Percentiles rank a stretch among this genome's conserved stretches.
phyloP scores from a whole-genome alignment of 2,329 filamentous ascomycete species.

The Zymoseptoria crescenta region DNA sequence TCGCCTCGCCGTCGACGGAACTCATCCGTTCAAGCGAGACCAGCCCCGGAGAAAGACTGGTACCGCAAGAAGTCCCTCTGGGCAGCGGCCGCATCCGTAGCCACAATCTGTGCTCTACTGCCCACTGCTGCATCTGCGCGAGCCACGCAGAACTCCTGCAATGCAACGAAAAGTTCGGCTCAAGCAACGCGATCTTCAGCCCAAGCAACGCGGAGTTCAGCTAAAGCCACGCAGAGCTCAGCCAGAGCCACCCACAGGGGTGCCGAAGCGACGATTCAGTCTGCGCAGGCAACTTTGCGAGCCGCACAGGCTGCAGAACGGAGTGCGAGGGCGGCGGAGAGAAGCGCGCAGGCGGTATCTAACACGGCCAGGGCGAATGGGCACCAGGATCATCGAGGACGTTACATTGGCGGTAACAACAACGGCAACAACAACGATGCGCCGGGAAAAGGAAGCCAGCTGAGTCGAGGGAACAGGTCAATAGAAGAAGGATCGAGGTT shows the following conservation, averaged over 20 bases:
- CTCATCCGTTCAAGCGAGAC: neutral
- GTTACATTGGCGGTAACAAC: conserved; percentile 9
- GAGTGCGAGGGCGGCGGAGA: conserved; percentile 10
- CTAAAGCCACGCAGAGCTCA: conserved; percentile 9
- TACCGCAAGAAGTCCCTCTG: conserved; percentile 20
- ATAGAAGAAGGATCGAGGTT: neutral
- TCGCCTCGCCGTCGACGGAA: conserved; percentile 4
- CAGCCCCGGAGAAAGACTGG: conserved; percentile 13
- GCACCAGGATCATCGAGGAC: conserved; percentile 16
- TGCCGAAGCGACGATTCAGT: conserved; percentile 5
- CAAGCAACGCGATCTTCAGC: conserved; percentile 1
- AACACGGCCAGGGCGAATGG: conserved; percentile 17
- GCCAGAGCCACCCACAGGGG: conserved; percentile 6
- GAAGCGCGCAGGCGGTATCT: conserved; percentile 13
- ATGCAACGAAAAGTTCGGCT: neutral
- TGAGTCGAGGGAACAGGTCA: neutral
- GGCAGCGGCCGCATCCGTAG: conserved; percentile 11
- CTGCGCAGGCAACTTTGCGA: conserved; percentile 8
- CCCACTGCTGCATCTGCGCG: neutral
- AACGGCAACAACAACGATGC: neutral
- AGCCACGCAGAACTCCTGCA: neutral
- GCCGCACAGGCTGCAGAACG: conserved; percentile 10
- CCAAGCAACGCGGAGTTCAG: conserved; percentile 6
- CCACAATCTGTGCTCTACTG: neutral
- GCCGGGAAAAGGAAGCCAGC: neutral